These are phyloP conservation scores for Pelargonium citronellum DNA, from an alignment of 441 rosid genomes.

Conservation along the genomic window DNA sequence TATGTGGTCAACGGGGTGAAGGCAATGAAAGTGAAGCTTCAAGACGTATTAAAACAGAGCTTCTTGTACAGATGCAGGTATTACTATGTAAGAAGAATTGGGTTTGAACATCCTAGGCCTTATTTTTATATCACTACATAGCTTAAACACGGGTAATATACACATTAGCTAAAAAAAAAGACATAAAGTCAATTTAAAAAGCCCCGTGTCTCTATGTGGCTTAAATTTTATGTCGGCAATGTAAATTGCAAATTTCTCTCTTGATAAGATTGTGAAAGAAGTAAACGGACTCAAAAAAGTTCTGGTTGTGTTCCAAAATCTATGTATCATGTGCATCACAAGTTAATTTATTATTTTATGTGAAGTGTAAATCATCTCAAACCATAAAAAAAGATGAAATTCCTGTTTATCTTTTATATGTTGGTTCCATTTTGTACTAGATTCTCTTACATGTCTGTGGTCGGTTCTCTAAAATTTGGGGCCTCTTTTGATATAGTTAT, in stretches of 20 bases:
- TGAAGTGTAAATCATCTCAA: slow-evolving; percentile 1
- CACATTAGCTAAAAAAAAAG: too few relatives aligned
- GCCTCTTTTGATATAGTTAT: too few relatives aligned
- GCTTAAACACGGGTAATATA: not conserved
- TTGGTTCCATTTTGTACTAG: not conserved
- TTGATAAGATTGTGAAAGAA: not conserved
- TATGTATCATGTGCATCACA: not conserved
- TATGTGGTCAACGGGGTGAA: slow-evolving; percentile 1
- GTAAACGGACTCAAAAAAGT: not conserved
- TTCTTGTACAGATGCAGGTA: slow-evolving; percentile 6
- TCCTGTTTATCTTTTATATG: not conserved
- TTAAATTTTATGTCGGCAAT: not conserved
- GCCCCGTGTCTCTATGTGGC: slow-evolving; percentile 6
- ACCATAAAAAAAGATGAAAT: not conserved
- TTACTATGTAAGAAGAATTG: not conserved
- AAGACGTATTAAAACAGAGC: slow-evolving; percentile 4
- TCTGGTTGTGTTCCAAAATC: not conserved
- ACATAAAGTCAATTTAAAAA: not conserved
- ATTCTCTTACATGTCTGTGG: not conserved
- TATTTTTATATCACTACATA: not conserved
- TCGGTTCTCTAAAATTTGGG: not conserved
- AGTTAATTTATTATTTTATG: not conserved
- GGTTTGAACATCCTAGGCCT: not conserved
- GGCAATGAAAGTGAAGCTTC: slow-evolving; percentile 1
- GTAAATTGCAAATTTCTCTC: not conserved